Evolutionary conservation across 1,139 yeast species (phyloP), one percentile per base, ranked within the genome.

Genomic region (Protomyces arabidopsidicola): DNA sequence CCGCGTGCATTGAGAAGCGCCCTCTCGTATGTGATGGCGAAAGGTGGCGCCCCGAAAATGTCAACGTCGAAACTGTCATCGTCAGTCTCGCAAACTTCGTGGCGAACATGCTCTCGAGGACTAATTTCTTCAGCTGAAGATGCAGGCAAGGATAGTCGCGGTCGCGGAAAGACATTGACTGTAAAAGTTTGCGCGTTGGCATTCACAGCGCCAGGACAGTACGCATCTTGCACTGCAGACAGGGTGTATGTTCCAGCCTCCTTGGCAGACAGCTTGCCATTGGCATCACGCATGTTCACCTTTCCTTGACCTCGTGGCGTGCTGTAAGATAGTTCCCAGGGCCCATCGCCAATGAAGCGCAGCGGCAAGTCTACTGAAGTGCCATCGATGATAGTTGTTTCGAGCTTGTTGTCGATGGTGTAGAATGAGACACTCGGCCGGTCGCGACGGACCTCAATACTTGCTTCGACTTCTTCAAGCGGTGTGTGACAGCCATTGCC

Each of bases 401-500:
- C 60, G 67, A 70, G 66, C 24, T 67, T 68, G 31, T 76, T 77
- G 63, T 75, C 78, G 62, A 74, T 65, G 2, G 78, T 73, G 58
- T 77, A 75, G 69, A 83, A 82, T 0, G 77, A 77, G 12, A 82
- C 84, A 4, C 78, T 73, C 1, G 97, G 95, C 3, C 85, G 76
- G 67, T 85, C 88, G 60, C 85, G 77, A 69, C 90, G 81, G 1
- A 90, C 90, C 35, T 79, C 78, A 18, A 90, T 77, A 35, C 76
- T 79, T 22, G 87, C 83, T 65, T 82, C 86, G 48, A 83, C 82
- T 42, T 81, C 82, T 39, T 79, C 79, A 64, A 86, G 75, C n/a
- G 84, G 83, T 12, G 88, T 90, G 16, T 82, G 78, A 75, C 99
- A 93, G 0, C 86, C 84, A 35, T 87, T 82, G 12, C 83, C 81